These are phyloP conservation scores for Geosmithia morbida DNA, from an alignment of 2,329 filamentous ascomycete species.

Conservation along the genomic window DNA sequence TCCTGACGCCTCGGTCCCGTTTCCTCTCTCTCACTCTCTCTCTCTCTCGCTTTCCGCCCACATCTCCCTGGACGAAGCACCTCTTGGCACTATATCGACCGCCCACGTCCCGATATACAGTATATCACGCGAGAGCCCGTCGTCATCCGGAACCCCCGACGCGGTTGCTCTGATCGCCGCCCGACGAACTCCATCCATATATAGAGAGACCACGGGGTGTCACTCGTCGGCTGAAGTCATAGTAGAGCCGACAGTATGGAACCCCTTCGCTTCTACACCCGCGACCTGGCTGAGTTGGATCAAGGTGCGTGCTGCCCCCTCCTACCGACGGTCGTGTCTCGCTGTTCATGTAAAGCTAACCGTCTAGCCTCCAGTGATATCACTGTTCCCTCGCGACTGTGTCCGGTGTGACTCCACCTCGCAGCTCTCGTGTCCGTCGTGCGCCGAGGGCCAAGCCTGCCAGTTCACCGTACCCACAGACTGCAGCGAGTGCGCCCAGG, in stretches of 20 bases:
- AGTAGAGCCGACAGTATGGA: background rate
- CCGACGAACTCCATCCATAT: too few relatives aligned
- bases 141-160: too few relatives aligned
- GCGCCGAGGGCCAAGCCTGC: conserved; percentile 25
- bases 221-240: too few relatives aligned
- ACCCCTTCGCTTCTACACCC: conserved; percentile 4
- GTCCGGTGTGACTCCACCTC: conserved; percentile 28
- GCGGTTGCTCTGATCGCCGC: too few relatives aligned
- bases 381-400: conserved; percentile 27
- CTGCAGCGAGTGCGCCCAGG: conserved; percentile 31
- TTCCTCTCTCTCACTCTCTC: too few relatives aligned
- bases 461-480: conserved; percentile 27
- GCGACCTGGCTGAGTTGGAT: conserved; percentile 15
- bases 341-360: background rate
- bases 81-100: too few relatives aligned
- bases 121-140: too few relatives aligned
- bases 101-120: too few relatives aligned
- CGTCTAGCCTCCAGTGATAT: conserved; percentile 9
- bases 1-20: background rate
- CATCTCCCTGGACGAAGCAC: too few relatives aligned
- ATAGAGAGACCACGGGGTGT: too few relatives aligned
- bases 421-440: conserved; percentile 28
- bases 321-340: background rate
- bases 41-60: too few relatives aligned
- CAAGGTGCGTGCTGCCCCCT: conserved; percentile 10